A percentile compares a stretch with the other conserved stretches of the same genome.
Evolutionary conservation across 208 protist genomes (phyloP).

Genomic region (Trypanosoma conorhini): DNA sequence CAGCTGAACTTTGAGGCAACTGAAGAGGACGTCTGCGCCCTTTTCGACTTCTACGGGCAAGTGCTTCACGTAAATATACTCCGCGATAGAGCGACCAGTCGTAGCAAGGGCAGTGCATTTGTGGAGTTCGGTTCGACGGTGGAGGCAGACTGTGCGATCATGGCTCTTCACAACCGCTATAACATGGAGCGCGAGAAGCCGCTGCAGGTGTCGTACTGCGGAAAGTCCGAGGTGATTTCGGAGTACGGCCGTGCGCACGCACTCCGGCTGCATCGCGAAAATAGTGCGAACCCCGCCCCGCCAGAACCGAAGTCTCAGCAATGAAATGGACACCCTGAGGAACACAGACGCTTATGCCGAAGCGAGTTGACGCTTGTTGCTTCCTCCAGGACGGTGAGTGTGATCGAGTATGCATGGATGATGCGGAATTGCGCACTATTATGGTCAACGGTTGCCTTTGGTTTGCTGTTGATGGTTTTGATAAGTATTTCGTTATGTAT

Average conservation of each 20-base stretch:
- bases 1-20: slow-evolving; percentile 76
- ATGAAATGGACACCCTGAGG: background rate
- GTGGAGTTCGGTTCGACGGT: slow-evolving; percentile 67
- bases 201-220: slow-evolving; percentile 79
- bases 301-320: slow-evolving; percentile 8
- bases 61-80: slow-evolving; percentile 75
- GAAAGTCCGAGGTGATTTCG: slow-evolving; percentile 55
- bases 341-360: background rate
- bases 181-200: slow-evolving; percentile 79
- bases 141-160: slow-evolving; percentile 76
- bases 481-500: background rate
- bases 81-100: slow-evolving; percentile 51
- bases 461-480: too few relatives aligned
- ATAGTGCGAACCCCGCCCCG: slow-evolving; percentile 62
- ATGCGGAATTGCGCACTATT: too few relatives aligned
- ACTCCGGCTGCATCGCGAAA: slow-evolving; percentile 51
- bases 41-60: slow-evolving; percentile 78
- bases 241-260: slow-evolving; percentile 67
- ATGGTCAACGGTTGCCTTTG: too few relatives aligned
- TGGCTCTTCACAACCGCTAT: slow-evolving; percentile 62
- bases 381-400: background rate
- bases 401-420: too few relatives aligned
- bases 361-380: background rate
- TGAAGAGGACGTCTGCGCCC: slow-evolving; percentile 57
- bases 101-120: slow-evolving; percentile 55